Percentiles rank a stretch among this genome's conserved stretches.
These are phyloP conservation scores for Dittrichia graveolens DNA, from an alignment of 129 eudicot species.

Conservation along the genomic window DNA sequence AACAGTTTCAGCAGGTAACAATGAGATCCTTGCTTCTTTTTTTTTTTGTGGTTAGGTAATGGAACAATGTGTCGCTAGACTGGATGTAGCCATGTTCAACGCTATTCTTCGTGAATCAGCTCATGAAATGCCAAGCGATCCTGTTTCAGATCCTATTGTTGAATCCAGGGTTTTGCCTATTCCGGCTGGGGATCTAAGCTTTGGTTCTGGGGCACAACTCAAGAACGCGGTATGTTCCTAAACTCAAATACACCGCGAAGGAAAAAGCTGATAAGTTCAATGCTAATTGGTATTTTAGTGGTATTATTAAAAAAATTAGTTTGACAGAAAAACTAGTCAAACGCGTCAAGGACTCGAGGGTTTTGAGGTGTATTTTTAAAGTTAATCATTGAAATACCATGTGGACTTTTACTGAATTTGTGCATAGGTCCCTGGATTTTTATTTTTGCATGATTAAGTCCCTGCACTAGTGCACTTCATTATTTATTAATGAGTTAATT, in stretches of 20 bases:
- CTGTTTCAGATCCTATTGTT: conserved; percentile 95
- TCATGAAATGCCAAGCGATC: conserved; percentile 93
- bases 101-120: conserved; percentile 97
- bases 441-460: too few relatives aligned
- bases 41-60: conserved; percentile 54
- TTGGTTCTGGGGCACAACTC: conserved; percentile 96
- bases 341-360: too few relatives aligned
- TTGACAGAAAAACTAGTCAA: too few relatives aligned
- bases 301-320: too few relatives aligned
- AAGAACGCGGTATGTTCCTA: conserved; percentile 75
- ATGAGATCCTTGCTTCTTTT: not conserved
- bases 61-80: conserved; percentile 93
- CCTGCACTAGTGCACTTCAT: too few relatives aligned
- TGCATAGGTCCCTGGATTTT: too few relatives aligned
- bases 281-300: too few relatives aligned
- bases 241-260: not conserved
- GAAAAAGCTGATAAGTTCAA: not conserved
- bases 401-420: too few relatives aligned
- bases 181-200: conserved; percentile 94
- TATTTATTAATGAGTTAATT: too few relatives aligned
- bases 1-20: conserved; percentile 1
- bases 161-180: conserved; percentile 91
- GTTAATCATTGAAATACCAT: too few relatives aligned
- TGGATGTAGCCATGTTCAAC: conserved; percentile 98
- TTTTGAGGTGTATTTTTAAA: too few relatives aligned